phyloP scores from a whole-genome alignment of 2,329 filamentous ascomycete species.

The Cladosporium cucumerinum region DNA sequence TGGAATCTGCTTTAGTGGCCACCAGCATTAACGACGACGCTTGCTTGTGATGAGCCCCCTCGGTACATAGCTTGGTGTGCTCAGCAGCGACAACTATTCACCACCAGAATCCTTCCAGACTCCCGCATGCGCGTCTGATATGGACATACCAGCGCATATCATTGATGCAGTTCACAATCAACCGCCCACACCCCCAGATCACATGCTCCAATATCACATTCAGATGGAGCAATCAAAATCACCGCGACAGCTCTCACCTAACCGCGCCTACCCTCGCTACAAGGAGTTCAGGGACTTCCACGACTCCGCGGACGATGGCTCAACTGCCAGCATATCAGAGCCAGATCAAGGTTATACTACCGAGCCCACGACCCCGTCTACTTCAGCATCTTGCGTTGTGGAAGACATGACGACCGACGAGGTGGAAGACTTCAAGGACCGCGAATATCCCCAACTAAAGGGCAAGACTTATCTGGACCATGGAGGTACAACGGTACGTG shows the following conservation, averaged over 20 bases:
- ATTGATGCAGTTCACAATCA: slow-evolving; percentile 22
- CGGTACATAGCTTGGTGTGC: slow-evolving; percentile 4
- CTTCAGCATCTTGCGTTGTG: slow-evolving; percentile 30
- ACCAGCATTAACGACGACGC: neutral
- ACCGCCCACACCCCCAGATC: slow-evolving; percentile 6
- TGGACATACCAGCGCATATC: slow-evolving; percentile 28
- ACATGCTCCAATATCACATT: neutral
- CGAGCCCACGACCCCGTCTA: slow-evolving; percentile 35
- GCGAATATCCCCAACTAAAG: slow-evolving; percentile 43
- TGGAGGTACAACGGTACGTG: slow-evolving; percentile 40
- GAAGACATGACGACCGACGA: slow-evolving; percentile 33
- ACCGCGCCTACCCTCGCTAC: neutral
- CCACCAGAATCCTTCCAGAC: neutral
- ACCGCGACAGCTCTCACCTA: neutral
- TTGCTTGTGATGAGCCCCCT: neutral
- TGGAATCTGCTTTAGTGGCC: neutral
- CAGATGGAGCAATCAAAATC: neutral
- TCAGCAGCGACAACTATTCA: neutral
- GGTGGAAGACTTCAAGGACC: slow-evolving; percentile 39
- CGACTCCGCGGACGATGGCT: slow-evolving; percentile 32
- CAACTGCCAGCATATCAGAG: slow-evolving; percentile 34
- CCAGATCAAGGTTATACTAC: slow-evolving; percentile 34
- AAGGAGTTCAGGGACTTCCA: slow-evolving; percentile 6
- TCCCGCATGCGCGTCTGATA: slow-evolving; percentile 8
- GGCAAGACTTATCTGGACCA: slow-evolving; percentile 44